Percentiles rank a stretch among this genome's conserved stretches.
phyloP scores from a whole-genome alignment of 2,329 filamentous ascomycete species.

The Leptographium wingfieldii region DNA sequence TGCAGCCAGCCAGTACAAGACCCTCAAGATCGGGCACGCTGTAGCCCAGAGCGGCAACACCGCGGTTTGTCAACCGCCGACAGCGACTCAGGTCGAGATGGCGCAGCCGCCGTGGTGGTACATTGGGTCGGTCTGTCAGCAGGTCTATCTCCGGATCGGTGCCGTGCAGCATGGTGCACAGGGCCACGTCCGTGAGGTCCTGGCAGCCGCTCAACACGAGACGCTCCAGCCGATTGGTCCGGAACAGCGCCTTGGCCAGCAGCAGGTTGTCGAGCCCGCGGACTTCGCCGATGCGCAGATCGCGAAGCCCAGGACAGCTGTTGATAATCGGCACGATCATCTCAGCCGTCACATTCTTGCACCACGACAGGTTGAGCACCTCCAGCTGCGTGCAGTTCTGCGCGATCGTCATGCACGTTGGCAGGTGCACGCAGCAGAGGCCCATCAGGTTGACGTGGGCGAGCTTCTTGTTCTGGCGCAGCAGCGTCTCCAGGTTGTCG shows the following conservation, averaged over 20 bases:
- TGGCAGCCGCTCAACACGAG: conserved; percentile 69
- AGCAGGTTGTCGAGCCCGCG: conserved; percentile 63
- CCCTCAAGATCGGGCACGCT: conserved; percentile 71
- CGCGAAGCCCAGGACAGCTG: conserved; percentile 59
- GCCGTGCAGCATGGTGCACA: conserved; percentile 66
- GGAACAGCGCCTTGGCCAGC: conserved; percentile 63
- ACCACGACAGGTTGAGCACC: conserved; percentile 85
- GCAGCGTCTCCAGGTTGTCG: conserved; percentile 62
- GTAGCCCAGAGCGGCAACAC: conserved; percentile 58
- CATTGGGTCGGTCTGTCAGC: conserved; percentile 62
- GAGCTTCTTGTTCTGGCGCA: conserved; percentile 61
- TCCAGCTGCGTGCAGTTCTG: conserved; percentile 72
- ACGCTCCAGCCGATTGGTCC: conserved; percentile 70
- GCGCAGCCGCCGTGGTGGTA: conserved; percentile 64
- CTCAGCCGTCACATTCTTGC: conserved; percentile 66
- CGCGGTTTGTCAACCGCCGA: conserved; percentile 55
- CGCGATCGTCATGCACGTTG: conserved; percentile 75
- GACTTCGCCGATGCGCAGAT: conserved; percentile 73
- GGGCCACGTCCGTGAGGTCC: conserved; percentile 61
- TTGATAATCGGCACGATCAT: conserved; percentile 63
- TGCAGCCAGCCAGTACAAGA: conserved; percentile 69
- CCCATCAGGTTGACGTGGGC: conserved; percentile 81
- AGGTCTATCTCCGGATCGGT: conserved; percentile 66
- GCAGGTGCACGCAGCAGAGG: conserved; percentile 66
- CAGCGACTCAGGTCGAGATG: conserved; percentile 81